Evolutionary conservation across 2,329 filamentous ascomycete genomes (phyloP).

Genomic region (Fusarium agapanthi): DNA sequence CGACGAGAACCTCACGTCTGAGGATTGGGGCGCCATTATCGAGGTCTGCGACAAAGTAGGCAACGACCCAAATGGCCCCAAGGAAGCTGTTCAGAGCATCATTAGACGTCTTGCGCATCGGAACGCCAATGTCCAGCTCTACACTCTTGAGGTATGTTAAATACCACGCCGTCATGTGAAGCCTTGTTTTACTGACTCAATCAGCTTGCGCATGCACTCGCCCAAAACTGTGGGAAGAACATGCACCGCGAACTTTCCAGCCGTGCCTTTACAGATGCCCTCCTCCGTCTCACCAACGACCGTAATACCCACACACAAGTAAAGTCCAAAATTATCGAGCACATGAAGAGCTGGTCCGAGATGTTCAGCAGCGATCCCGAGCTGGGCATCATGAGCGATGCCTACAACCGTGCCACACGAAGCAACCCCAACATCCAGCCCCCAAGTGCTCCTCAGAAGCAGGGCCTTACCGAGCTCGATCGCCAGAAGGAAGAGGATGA

Average conservation of each 20-base stretch:
- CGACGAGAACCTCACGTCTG: conserved; percentile 93
- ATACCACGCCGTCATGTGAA: not conserved
- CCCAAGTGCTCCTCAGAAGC: conserved; percentile 93
- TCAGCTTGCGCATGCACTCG: conserved; percentile 87
- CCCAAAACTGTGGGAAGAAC: conserved; percentile 86
- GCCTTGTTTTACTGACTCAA: not conserved
- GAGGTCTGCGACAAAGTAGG: conserved; percentile 70
- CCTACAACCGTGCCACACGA: conserved; percentile 85
- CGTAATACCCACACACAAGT: conserved; percentile 96
- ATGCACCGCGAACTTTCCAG: conserved; percentile 92
- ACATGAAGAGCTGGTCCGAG: conserved; percentile 95
- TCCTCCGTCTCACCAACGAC: conserved; percentile 90
- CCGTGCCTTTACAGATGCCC: conserved; percentile 91
- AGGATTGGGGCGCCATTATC: conserved; percentile 74
- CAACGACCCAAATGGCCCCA: conserved; percentile 67
- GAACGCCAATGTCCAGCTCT: conserved; percentile 95
- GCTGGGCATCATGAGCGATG: conserved; percentile 96
- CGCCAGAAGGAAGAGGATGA: conserved; percentile 97
- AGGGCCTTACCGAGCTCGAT: conserved; percentile 87
- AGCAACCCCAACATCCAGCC: conserved; percentile 88
- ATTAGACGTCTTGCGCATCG: conserved; percentile 92
- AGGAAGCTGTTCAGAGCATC: conserved; percentile 87
- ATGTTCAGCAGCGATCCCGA: conserved; percentile 93
- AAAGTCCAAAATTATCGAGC: conserved; percentile 95
- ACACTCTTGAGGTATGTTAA: conserved; percentile 80